A percentile compares a stretch with the other conserved stretches of the same genome.
Conservation (phyloP, 352 stramenopile genomes). For the Globisporangium spiculum region DNA sequence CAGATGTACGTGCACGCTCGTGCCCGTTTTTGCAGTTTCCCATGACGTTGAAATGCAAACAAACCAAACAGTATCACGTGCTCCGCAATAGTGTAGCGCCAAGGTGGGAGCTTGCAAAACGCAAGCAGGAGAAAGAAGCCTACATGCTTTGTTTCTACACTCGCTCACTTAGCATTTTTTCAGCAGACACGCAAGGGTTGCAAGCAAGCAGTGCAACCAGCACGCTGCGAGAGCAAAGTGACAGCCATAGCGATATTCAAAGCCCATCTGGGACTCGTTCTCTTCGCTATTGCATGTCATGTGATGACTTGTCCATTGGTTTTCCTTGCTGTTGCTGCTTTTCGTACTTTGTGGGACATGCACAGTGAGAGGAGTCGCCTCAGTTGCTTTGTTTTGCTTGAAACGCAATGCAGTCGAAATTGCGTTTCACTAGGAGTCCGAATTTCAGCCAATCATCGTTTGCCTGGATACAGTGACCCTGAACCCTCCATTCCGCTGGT, state of each 20-base stretch:
- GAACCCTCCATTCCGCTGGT: background rate
- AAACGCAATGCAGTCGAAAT: conserved; percentile 12
- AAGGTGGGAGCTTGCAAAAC: background rate
- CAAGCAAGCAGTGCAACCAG: background rate
- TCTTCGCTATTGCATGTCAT: conserved; percentile 9
- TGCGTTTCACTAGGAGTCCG: conserved; percentile 6
- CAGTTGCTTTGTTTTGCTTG: background rate
- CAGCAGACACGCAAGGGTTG: background rate
- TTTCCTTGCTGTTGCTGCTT: background rate
- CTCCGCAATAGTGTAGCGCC: background rate
- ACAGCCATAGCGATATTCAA: background rate
- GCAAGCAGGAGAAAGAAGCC: background rate
- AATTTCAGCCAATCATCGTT: conserved; percentile 2
- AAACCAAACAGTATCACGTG: background rate
- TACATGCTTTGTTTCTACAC: background rate
- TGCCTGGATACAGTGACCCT: background rate
- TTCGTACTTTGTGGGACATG: conserved; percentile 1
- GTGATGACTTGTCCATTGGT: conserved; percentile 6
- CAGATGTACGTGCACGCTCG: no score
- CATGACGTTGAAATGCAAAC: background rate
- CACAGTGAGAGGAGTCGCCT: background rate
- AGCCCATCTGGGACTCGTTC: background rate
- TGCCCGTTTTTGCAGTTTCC: no score
- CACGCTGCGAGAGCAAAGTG: background rate
- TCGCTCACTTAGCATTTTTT: background rate